Evolutionary conservation across 208 protist genomes (phyloP).

Genomic region (Acanthamoeba royreba): DNA sequence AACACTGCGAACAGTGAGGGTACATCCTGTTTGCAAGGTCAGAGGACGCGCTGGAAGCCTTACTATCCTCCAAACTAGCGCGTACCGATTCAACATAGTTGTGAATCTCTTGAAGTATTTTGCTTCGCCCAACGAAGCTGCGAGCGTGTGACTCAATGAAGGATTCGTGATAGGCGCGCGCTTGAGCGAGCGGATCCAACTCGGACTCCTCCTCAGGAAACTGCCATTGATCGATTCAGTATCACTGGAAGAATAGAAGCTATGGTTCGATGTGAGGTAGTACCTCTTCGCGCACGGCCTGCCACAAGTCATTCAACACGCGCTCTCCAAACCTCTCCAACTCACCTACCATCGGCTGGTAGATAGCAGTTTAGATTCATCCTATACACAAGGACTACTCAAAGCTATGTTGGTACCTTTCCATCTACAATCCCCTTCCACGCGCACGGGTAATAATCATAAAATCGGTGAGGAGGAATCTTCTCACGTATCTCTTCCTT

Average conservation of each 20-base stretch:
- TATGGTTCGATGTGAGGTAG: too few relatives aligned
- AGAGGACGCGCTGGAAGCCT: too few relatives aligned
- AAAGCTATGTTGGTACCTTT: not conserved
- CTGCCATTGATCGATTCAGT: too few relatives aligned
- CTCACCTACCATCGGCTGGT: not conserved
- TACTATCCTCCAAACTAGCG: too few relatives aligned
- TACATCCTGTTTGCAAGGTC: too few relatives aligned
- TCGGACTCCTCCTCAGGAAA: too few relatives aligned
- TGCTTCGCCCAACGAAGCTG: not conserved
- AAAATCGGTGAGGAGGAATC: not conserved
- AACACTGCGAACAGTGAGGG: not conserved
- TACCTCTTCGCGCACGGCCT: not conserved
- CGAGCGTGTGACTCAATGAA: not conserved
- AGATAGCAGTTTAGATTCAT: too few relatives aligned
- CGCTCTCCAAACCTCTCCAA: slow-evolving; percentile 32
- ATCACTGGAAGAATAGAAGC: too few relatives aligned
- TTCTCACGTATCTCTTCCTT: not conserved
- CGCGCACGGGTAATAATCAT: not conserved
- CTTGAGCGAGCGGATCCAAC: not conserved
- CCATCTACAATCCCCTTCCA: not conserved
- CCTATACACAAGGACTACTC: too few relatives aligned
- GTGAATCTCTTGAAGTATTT: not conserved
- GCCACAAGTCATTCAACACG: slow-evolving; percentile 62
- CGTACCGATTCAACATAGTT: not conserved
- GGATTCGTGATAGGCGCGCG: not conserved